These are phyloP conservation scores for Blastobotrys peoriensis DNA, from an alignment of 805 yeast genomes.

Conservation along the genomic window DNA sequence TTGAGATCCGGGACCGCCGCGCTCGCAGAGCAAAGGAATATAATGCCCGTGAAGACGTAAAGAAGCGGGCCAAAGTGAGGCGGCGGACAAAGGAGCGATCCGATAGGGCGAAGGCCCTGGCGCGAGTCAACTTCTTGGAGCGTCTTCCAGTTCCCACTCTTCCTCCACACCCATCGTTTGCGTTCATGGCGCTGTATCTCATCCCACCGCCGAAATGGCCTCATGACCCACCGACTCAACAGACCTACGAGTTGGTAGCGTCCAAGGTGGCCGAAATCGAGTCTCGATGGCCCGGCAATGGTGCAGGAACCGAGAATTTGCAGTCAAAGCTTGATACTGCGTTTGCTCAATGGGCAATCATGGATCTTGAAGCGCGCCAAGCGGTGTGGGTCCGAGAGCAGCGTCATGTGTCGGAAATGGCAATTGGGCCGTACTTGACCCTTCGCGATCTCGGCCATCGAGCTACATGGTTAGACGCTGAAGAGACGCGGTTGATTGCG, in stretches of 20 bases:
- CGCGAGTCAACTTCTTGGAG: conserved; percentile 33
- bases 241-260: conserved; percentile 32
- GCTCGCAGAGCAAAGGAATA: conserved; percentile 38
- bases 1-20: conserved; percentile 36
- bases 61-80: conserved; percentile 40
- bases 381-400: conserved; percentile 44
- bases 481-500: conserved; percentile 18
- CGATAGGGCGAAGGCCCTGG: conserved; percentile 35
- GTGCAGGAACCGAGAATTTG: conserved; percentile 23
- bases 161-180: conserved; percentile 43
- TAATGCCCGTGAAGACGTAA: conserved; percentile 43
- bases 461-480: conserved; percentile 35
- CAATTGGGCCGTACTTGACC: conserved; percentile 33
- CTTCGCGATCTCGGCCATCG: conserved; percentile 41
- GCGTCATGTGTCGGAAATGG: conserved; percentile 40
- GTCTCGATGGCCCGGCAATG: background rate
- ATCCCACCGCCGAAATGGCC: conserved; percentile 46
- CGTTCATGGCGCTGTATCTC: conserved; percentile 43
- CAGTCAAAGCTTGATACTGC: conserved; percentile 40
- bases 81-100: conserved; percentile 41
- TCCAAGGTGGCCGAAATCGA: conserved; percentile 5
- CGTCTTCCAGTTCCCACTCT: conserved; percentile 36
- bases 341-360: conserved; percentile 40
- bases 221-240: conserved; percentile 45
- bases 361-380: conserved; percentile 31